Conservation (phyloP, 2,329 filamentous ascomycete species). For the Tolypocladium nubicola region DNA sequence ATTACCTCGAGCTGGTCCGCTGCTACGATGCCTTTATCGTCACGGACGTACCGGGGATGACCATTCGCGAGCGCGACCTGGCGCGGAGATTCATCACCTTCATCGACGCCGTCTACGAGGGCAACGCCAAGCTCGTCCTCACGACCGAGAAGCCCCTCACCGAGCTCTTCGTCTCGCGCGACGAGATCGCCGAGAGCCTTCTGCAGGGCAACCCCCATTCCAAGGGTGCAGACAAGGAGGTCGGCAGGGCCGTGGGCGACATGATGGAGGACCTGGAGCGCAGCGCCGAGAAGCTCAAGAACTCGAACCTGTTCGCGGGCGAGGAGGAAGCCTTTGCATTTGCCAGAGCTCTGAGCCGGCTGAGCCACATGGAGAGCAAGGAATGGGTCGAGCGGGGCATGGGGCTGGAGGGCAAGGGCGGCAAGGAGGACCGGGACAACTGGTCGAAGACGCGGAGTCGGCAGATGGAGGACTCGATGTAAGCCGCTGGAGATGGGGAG, state of each 20-base stretch:
- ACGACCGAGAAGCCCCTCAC: conserved; percentile 78
- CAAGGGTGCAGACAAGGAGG: conserved; percentile 1
- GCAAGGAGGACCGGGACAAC: conserved; percentile 52
- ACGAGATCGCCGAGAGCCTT: conserved; percentile 52
- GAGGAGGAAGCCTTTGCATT: conserved; percentile 97
- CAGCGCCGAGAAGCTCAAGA: conserved; percentile 76
- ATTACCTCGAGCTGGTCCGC: conserved; percentile 86
- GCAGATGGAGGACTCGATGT: conserved; percentile 61
- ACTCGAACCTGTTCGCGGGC: conserved; percentile 77
- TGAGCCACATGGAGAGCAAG: conserved; percentile 87
- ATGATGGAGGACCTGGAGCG: conserved; percentile 83
- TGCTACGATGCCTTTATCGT: conserved; percentile 89
- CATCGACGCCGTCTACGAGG: conserved; percentile 91
- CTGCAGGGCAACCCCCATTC: conserved; percentile 30
- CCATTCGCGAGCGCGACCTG: conserved; percentile 71
- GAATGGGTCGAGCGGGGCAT: conserved; percentile 87
- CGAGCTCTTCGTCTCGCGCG: conserved; percentile 72
- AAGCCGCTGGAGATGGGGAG: conserved; percentile 7
- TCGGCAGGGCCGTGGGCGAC: conserved; percentile 56
- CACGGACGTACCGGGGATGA: conserved; percentile 89
- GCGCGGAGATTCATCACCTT: conserved; percentile 94
- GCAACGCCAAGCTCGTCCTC: conserved; percentile 85
- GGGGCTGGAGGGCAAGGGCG: conserved; percentile 53
- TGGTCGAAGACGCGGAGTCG: conserved; percentile 56
- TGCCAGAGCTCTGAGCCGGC: conserved; percentile 70